Evolutionary conservation across 2,329 filamentous ascomycete species (phyloP), one percentile per base, ranked within the genome.

Genomic region (Ceratocystis smalleyi): DNA sequence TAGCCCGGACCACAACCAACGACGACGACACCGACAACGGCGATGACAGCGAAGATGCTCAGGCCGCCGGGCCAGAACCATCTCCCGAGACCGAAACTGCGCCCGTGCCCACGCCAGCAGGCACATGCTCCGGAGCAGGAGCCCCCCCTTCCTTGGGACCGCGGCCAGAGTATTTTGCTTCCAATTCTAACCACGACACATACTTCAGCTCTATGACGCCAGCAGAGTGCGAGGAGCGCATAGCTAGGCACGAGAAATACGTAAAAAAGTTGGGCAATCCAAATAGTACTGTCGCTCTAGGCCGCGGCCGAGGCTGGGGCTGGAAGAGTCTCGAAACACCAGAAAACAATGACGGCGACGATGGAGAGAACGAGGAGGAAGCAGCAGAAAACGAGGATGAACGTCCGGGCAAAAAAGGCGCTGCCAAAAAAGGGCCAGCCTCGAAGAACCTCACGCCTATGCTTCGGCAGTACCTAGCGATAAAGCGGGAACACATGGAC

Each of bases 381-480:
- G 83, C 83, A 2, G 85, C 78, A 0, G 77, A 76, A 7, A n/a
- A n/a, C n/a, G 79, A 81, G 1, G 77, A 81, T 2, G 80, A 83
- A 47, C 76, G 78, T 68, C 75, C 71, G 66, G 77, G 70, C 12
- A 71, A 76, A 27, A 81, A 79, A 67, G 32, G n/a, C 22, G 68
- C 74, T 19, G 68, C 74, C 0, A 82, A 79, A 68, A 95, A 89
- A 75, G 43, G 40, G 19, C 35, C 59, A 27, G 24, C 27, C 15
- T 27, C 35, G 27, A 66, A 80, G 1, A 96, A 96, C 72, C 81
- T 99, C 67, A 99, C 94, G 0, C 94, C 94, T 0, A 88, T 99
- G 85, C 91, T 97, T 73, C 82, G 88, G 49, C 94, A 97, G 71
- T 88, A 96, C 65, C 80, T 99, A 5, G 91, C 95, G 19, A 95